Evolutionary conservation across 768 basidiomycete species (phyloP).

Genomic region (Pisolithus albus): DNA sequence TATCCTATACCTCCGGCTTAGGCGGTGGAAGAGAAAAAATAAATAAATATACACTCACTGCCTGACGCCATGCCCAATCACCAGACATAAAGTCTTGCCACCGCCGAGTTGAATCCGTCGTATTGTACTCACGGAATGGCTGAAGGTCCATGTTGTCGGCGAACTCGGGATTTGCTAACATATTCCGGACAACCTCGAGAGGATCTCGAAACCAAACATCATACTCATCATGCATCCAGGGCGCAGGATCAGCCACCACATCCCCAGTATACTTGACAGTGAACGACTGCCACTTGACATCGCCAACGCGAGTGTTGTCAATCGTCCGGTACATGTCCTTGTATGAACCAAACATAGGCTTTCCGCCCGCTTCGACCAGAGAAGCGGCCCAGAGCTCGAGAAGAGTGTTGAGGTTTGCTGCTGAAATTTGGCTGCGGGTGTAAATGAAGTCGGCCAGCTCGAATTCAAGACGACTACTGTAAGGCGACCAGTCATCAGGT

Average conservation of each 20-base stretch:
- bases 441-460: no score
- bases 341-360: background rate
- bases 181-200: background rate
- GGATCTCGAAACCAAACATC: background rate
- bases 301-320: background rate
- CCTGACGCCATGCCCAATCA: slow-evolving; percentile 13
- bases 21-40: background rate
- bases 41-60: slow-evolving; percentile 5
- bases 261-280: background rate
- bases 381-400: background rate
- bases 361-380: background rate
- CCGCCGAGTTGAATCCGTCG: background rate
- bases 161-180: background rate
- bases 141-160: background rate
- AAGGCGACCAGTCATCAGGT: no score
- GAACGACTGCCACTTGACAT: background rate
- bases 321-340: background rate
- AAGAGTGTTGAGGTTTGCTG: background rate
- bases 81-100: slow-evolving; percentile 5
- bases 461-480: no score
- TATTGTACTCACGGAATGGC: background rate
- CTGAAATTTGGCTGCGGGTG: no score
- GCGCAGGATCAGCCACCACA: background rate
- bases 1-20: no score
- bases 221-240: background rate